Evolutionary conservation across 345 rosid species (phyloP).

Genomic region (Angophora floribunda): DNA sequence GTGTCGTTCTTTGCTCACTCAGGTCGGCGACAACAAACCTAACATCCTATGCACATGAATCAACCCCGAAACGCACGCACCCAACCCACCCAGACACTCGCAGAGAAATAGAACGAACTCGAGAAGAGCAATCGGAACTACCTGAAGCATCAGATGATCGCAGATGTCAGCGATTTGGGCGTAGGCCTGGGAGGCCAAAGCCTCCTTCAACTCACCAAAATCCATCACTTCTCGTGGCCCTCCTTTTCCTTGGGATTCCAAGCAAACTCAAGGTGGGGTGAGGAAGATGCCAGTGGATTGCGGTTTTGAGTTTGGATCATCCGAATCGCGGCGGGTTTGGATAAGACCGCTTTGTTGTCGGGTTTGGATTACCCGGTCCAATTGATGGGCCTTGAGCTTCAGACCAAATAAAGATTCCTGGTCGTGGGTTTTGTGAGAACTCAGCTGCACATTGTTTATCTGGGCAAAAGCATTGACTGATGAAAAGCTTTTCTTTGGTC

Average conservation of each 20-base stretch:
- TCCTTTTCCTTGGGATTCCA: background rate
- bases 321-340: background rate
- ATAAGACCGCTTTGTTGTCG: background rate
- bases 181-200: slow-evolving; percentile 47
- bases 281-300: background rate
- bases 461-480: background rate
- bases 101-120: background rate
- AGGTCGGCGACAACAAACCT: background rate
- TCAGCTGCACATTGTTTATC: background rate
- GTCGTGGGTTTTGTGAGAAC: background rate
- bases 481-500: background rate
- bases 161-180: slow-evolving; percentile 64
- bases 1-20: background rate
- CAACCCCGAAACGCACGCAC: background rate
- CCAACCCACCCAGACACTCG: background rate
- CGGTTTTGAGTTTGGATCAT: background rate
- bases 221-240: slow-evolving; percentile 33
- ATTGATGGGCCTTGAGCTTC: background rate
- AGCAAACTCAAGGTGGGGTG: background rate
- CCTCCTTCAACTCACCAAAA: slow-evolving; percentile 50
- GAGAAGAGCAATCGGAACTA: background rate
- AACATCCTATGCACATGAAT: background rate
- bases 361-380: background rate
- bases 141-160: slow-evolving; percentile 78
- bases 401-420: background rate